These are phyloP conservation scores for Boechera divaricarpa DNA, from an alignment of 345 rosid genomes.

Conservation along the genomic window DNA sequence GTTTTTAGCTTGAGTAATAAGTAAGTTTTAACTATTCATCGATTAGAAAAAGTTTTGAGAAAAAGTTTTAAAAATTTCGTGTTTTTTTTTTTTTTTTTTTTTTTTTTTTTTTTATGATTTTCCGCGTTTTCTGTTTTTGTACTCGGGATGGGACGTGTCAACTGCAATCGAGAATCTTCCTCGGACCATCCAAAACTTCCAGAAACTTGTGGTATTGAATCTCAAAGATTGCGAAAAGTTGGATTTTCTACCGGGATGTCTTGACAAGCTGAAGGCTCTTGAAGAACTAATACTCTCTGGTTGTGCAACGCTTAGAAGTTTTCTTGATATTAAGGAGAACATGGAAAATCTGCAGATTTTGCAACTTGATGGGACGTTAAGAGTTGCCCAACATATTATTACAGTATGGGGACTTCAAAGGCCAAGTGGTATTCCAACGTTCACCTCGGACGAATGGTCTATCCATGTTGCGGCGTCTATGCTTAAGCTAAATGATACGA, in stretches of 20 bases:
- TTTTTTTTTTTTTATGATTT: too few relatives aligned
- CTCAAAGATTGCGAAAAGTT: constrained; percentile 3
- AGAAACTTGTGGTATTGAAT: background rate
- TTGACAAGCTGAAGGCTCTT: constrained; percentile 16
- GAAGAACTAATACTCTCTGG: constrained; percentile 27
- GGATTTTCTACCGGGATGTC: background rate
- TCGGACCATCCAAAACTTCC: background rate
- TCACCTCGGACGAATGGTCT: background rate
- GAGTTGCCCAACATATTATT: too few relatives aligned
- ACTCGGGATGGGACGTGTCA: too few relatives aligned
- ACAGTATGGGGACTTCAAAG: background rate
- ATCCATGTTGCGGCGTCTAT: constrained; percentile 1
- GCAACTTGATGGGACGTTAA: background rate
- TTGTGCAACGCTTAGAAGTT: background rate
- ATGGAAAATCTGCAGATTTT: constrained; percentile 11
- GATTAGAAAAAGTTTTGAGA: too few relatives aligned
- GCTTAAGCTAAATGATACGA: background rate
- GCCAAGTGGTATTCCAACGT: background rate
- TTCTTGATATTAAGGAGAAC: background rate
- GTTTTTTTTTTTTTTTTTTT: too few relatives aligned
- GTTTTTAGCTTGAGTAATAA: too few relatives aligned
- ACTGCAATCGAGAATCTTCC: constrained; percentile 27
- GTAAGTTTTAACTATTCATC: too few relatives aligned
- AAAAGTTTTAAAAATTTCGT: too few relatives aligned
- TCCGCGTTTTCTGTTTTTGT: too few relatives aligned